Percentiles rank a stretch among this genome's conserved stretches.
Evolutionary conservation across 23 red algal species (phyloP).

Genomic region (Gracilariopsis chorda): DNA sequence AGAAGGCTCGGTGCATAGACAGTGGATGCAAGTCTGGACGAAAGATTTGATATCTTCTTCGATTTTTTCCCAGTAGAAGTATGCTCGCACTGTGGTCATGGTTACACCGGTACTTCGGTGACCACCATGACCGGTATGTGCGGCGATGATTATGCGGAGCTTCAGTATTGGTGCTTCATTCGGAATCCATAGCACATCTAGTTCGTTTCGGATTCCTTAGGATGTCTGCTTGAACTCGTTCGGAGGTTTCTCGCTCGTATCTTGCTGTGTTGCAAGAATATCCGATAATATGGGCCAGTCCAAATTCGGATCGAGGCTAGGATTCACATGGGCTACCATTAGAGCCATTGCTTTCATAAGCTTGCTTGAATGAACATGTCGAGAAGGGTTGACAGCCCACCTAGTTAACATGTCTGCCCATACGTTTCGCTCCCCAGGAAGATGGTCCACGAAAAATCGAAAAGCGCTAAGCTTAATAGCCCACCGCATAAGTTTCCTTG

Average conservation of each 20-base stretch:
- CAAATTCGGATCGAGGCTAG: not conserved
- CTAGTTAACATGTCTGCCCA: too few relatives aligned
- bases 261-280: not conserved
- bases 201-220: not conserved
- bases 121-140: not conserved
- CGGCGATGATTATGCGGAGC: not conserved
- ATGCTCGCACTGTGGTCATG: not conserved
- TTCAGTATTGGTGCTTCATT: not conserved
- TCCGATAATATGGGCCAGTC: not conserved
- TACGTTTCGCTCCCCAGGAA: not conserved
- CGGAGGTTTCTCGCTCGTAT: not conserved
- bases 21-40: not conserved
- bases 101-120: not conserved
- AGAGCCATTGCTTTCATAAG: not conserved
- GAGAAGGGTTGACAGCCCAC: not conserved
- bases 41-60: not conserved
- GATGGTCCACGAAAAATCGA: not conserved
- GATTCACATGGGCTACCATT: not conserved
- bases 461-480: conserved; percentile 9
- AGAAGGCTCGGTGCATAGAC: not conserved
- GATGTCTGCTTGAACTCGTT: not conserved
- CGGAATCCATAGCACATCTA: not conserved
- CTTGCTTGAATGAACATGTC: too few relatives aligned
- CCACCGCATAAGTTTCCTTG: conserved; percentile 25
- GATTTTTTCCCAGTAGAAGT: not conserved